Percentiles rank a stretch among this genome's conserved stretches.
phyloP scores from a whole-genome alignment of 805 yeast species.

The Brettanomyces custersianus region DNA sequence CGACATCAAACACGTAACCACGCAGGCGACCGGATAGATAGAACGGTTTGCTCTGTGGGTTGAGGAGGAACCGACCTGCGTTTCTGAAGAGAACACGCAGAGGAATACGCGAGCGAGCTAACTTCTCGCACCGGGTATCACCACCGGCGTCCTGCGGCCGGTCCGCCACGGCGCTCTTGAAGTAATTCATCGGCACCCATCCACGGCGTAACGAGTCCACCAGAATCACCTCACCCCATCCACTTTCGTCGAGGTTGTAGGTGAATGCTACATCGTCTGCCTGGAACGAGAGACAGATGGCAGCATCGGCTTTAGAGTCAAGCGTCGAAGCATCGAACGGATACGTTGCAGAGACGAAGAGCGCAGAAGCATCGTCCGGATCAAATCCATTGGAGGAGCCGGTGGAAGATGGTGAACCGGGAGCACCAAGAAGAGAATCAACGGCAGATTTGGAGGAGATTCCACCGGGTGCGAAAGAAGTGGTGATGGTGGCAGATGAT shows the following conservation, averaged over 20 bases:
- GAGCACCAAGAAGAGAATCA: too few relatives aligned
- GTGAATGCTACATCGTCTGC: slow-evolving; percentile 68
- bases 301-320: slow-evolving; percentile 56
- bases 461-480: slow-evolving; percentile 2
- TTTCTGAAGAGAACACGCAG: slow-evolving; percentile 47
- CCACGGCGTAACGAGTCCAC: slow-evolving; percentile 58
- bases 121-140: slow-evolving; percentile 8
- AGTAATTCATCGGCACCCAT: slow-evolving; percentile 83
- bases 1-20: slow-evolving; percentile 45
- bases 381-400: slow-evolving; percentile 7
- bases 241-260: slow-evolving; percentile 69
- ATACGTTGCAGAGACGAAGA: slow-evolving; percentile 27
- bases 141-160: slow-evolving; percentile 11
- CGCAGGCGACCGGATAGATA: slow-evolving; percentile 25
- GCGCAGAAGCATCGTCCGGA: slow-evolving; percentile 26
- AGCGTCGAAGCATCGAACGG: slow-evolving; percentile 34
- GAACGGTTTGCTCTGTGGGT: slow-evolving; percentile 46
- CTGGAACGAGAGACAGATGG: slow-evolving; percentile 65
- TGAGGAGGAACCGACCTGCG: slow-evolving; percentile 56
- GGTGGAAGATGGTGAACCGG: too few relatives aligned
- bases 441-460: slow-evolving; percentile 3
- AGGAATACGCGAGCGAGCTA: slow-evolving; percentile 40
- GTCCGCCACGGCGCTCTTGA: slow-evolving; percentile 31
- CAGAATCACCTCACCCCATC: slow-evolving; percentile 82
- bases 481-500: too few relatives aligned